Base-by-base conservation (phyloP, 257 asterid species). In the Primulina eburnea region DNA sequence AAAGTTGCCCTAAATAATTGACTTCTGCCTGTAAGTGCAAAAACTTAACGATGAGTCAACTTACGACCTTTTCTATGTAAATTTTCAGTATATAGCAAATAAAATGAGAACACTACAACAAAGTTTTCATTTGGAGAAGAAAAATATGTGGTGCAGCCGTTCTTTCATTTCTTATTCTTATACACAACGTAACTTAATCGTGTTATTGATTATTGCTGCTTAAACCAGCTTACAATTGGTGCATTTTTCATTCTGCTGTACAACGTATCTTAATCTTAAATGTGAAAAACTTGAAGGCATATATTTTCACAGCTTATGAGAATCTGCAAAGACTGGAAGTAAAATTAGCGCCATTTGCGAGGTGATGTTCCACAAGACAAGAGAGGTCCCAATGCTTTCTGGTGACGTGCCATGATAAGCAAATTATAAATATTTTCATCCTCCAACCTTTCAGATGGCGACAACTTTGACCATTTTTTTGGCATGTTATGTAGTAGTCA, bases 1-100 rank as follows among this genome's bases (percentile, higher is more conserved):
- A 84, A 55, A 92, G 89, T 69, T 92, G 97, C 57, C 98, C 97
- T 67, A 92, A 79, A 71, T 88, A 92, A 75, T 92, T 92, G 60
- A 92, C 94, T 78, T 92, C 98, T 18, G 96, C 97, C 98, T 90
- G 92, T 81, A 86, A 62, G 67, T 67, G 18, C 20, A 73, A 75
- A 59, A 65, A 60, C 57, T 24, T 40, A 64, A 60, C 5, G 9
- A 73, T 82, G 62, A 85, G 77, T 43, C 71, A 62, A 78, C 37
- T 58, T 16, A 65, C 8, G 16, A 67, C 62, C 65, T 26, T 60
- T 50, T 58, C 64, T 32, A 67, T 68, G 52, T 47, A 33, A 32
- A 21, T 28, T 60, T 55, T 12, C 37, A 59, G 57, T 40, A 6
- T 8, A 43, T 28, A 29, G 56, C 34, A 70, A 26, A 20, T 7